phyloP scores from a whole-genome alignment of 148 eudicot genomes.

The Rhododendron kiyosumense region DNA sequence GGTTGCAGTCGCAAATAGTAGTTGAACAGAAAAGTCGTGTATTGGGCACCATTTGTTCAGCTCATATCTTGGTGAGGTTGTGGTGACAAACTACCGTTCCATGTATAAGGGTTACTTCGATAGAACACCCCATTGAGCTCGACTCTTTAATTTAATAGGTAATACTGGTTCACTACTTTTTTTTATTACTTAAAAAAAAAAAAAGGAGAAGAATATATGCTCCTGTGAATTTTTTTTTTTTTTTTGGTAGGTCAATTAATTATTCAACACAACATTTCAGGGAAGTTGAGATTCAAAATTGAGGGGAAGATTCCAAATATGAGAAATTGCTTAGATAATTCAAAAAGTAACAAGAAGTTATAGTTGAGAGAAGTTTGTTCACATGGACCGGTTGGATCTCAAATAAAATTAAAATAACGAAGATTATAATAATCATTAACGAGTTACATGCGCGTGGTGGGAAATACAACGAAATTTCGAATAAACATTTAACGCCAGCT shows the following conservation, averaged over 20 bases:
- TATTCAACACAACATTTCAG: not conserved
- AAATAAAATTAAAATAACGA: slow-evolving; percentile 5
- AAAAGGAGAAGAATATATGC: no score
- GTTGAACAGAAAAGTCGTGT: not conserved
- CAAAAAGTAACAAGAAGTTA: not conserved
- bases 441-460: slow-evolving; percentile 1
- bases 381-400: slow-evolving; percentile 13
- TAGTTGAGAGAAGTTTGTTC: slow-evolving; percentile 5
- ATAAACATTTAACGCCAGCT: slow-evolving; percentile 5
- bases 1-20: not conserved
- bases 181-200: no score
- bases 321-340: not conserved
- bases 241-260: not conserved
- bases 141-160: not conserved
- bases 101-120: not conserved
- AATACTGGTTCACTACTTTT: no score
- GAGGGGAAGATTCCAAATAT: not conserved
- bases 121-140: not conserved
- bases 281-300: not conserved
- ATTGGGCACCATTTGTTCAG: not conserved
- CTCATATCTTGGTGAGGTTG: not conserved
- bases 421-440: not conserved
- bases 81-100: not conserved
- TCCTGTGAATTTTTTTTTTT: no score
- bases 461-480: slow-evolving; percentile 5